A percentile compares a stretch with the other conserved stretches of the same genome.
These are phyloP conservation scores for Harringtonia lauricola DNA, from an alignment of 2,329 filamentous ascomycete genomes.

Conservation along the genomic window DNA sequence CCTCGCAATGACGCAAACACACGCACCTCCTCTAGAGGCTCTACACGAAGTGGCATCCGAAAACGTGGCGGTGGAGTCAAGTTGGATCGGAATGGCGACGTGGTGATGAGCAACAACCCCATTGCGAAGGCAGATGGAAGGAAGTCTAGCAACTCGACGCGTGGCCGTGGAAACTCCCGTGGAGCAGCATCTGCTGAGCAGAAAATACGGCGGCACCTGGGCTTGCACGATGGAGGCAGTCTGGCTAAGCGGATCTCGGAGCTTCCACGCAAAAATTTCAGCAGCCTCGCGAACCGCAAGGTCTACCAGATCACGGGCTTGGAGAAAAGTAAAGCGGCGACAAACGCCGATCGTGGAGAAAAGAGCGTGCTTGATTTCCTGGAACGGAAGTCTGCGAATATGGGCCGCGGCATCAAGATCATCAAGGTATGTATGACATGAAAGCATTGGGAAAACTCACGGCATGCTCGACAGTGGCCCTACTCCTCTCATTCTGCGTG, in stretches of 20 bases:
- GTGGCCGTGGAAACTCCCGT: constrained; percentile 5
- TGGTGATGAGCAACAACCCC: constrained; percentile 38
- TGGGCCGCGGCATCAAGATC: constrained; percentile 50
- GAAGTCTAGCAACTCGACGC: constrained; percentile 1
- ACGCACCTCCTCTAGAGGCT: background rate
- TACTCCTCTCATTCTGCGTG: background rate
- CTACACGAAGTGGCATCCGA: constrained; percentile 10
- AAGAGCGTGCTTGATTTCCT: constrained; percentile 55
- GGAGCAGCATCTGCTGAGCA: constrained; percentile 4
- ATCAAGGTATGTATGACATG: constrained; percentile 60
- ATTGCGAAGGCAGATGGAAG: constrained; percentile 6
- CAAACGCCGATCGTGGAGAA: constrained; percentile 55
- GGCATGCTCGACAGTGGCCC: constrained; percentile 1
- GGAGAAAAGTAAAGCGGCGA: constrained; percentile 56
- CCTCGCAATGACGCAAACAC: background rate
- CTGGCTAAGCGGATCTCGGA: constrained; percentile 13
- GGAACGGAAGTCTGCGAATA: constrained; percentile 55
- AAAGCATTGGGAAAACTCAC: background rate
- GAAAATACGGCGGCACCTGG: constrained; percentile 18
- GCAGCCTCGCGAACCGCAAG: constrained; percentile 18
- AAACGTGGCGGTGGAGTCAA: constrained; percentile 33
- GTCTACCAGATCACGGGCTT: constrained; percentile 48
- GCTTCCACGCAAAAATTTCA: constrained; percentile 12
- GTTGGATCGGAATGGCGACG: constrained; percentile 45
- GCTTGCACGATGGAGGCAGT: constrained; percentile 16